Evolutionary conservation across 148 eudicot genomes (phyloP).

Genomic region (Cornus suecica): DNA sequence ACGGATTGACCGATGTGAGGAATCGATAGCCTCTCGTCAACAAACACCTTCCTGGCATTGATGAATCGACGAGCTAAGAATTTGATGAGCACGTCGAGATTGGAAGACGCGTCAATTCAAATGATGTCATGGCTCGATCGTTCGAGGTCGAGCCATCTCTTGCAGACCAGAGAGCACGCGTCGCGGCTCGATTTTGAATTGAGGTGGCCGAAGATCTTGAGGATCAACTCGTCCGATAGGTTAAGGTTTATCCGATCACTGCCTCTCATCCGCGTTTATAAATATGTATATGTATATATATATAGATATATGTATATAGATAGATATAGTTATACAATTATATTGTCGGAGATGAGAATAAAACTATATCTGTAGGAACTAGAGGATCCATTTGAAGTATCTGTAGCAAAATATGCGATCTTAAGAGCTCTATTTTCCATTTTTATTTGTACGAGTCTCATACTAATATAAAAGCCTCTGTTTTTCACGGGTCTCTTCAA

Average conservation of each 20-base stretch:
- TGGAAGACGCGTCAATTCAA: constrained; percentile 62
- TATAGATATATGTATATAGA: no score
- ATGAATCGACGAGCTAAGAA: constrained; percentile 41
- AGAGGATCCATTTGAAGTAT: no score
- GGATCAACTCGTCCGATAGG: constrained; percentile 63
- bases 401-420: no score
- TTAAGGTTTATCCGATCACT: constrained; percentile 46
- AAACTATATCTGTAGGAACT: no score
- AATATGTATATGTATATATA: no score
- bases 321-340: no score
- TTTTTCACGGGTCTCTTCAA: no score
- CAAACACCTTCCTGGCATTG: constrained; percentile 33
- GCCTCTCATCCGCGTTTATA: constrained; percentile 34
- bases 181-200: constrained; percentile 54
- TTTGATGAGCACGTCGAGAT: constrained; percentile 43
- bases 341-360: not conserved
- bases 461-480: no score
- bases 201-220: constrained; percentile 47
- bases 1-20: constrained; percentile 28
- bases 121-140: constrained; percentile 57
- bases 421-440: no score
- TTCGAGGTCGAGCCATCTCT: constrained; percentile 63
- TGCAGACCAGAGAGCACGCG: constrained; percentile 64
- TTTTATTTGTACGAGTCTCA: no score
- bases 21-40: constrained; percentile 60